Conservation (phyloP, 192 early-diverging fungal genomes). For the Coemansia sp. region DNA sequence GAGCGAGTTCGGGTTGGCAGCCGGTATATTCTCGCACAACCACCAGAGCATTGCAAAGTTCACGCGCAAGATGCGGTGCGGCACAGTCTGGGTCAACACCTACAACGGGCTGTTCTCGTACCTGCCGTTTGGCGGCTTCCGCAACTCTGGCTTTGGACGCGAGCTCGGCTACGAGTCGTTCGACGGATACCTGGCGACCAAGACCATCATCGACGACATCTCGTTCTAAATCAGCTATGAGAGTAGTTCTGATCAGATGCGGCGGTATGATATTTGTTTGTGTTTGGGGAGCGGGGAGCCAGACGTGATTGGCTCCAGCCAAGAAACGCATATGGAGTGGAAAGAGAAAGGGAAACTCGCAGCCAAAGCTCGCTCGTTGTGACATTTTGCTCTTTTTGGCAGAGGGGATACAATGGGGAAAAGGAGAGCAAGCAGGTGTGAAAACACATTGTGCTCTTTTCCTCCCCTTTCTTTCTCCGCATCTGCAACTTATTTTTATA, state of each 20-base stretch:
- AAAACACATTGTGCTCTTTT: constrained; percentile 1
- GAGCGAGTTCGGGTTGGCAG: constrained; percentile 56
- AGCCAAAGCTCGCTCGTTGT: too few species aligned
- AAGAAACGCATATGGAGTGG: too few species aligned
- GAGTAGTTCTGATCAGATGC: too few species aligned
- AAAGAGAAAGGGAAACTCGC: too few species aligned
- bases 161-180: constrained; percentile 59
- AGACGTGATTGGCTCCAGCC: too few species aligned
- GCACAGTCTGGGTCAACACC: constrained; percentile 63
- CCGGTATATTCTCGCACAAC: constrained; percentile 57
- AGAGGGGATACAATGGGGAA: too few species aligned
- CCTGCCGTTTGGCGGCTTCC: constrained; percentile 64
- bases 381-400: too few species aligned
- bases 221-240: too few species aligned
- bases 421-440: too few species aligned
- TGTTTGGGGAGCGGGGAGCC: too few species aligned
- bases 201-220: constrained; percentile 50
- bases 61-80: constrained; percentile 49
- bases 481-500: not conserved
- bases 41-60: constrained; percentile 44
- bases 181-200: constrained; percentile 50
- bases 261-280: too few species aligned
- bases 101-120: constrained; percentile 59
- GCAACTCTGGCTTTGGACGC: constrained; percentile 61
- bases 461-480: constrained; percentile 12